Evolutionary conservation across 495 filamentous ascomycete species (phyloP), one percentile per base, ranked within the genome.

Genomic region (Lasiosphaeria hispida): DNA sequence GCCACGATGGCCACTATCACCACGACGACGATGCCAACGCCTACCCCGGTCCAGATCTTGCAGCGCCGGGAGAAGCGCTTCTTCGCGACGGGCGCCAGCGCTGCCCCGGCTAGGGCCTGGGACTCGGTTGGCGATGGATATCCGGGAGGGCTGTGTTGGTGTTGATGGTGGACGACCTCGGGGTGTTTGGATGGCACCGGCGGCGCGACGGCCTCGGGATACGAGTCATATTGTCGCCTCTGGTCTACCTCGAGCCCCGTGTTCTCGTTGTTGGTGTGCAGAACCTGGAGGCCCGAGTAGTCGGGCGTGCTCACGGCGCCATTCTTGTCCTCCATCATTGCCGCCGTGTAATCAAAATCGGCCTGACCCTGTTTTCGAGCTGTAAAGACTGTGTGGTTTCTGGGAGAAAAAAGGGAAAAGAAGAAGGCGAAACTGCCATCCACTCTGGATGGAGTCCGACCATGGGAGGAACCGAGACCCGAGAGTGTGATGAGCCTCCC

Each of bases 221-320:
- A 47, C 17, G 43, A 47, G 23, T 30, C 43, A 9, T 47, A 23
- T 15, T 15, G 30, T 47, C 43, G 43, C 43, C 43, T 11, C 30
- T 23, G 43, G 19, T 17, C 19, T 7, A 17, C 52, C 19, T 43
- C 39, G 39, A 34, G 39, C 8, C 37, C 41, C 18, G 43, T 17
- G 17, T 17, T 23, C 7, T 17, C 18, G 18, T 13, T 17, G 17
- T 5, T 3, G 4, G 18, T 30, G 41, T 47, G 15, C n/a, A 30
- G 33, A 15, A 48, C 30, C n/a, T 55, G 53, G 33, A 55, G 34
- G 1, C 53, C 53, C 14, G 53, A 55, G 15, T 55, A 55, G 19
- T 55, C 53, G 18, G 53, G 53, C 34, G 53, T 55, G 5, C n/a
- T n/a, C n/a, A n/a, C n/a, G n/a, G n/a, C n/a, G n/a, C 23, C 23